Base-by-base conservation (phyloP, 495 filamentous ascomycete genomes). In the Podospora anserina region DNA sequence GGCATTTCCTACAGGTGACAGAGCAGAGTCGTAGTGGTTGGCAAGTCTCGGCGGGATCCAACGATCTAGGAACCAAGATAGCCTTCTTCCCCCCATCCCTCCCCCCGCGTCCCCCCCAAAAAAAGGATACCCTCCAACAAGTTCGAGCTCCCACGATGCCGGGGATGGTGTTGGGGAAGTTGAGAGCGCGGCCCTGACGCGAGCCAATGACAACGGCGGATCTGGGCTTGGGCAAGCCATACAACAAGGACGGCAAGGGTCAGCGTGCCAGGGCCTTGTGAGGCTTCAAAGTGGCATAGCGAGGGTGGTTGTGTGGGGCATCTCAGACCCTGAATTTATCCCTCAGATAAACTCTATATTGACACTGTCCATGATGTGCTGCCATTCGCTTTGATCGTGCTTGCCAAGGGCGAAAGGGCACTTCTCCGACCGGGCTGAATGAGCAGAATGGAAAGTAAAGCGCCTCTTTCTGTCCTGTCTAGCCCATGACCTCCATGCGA, bases 81-180 rank as follows among this genome's bases (percentile, higher is more conserved):
- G 39, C 39, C 39, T 23, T 23, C 23, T 23, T 23, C 30, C 30
- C 3, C 30, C 30, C 30, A 23, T 23, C 30, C 30, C 7, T 32
- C 30, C 7, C 30, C 20, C 20, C 20, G 20, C 20, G 20, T 1
- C 20, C 20, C 20, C 30, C 30, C 30, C 3, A 2, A 0, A 32
- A 32, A 39, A 11, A 39, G 34, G 39, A 18, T 49, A 49, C 39
- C 30, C 4, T 7, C 30, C 30, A 5, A 4, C 30, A 32, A 32
- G 30, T 49, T 49, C 39, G 23, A 23, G 5, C 15, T 3, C 39
- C 55, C 18, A 18, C n/a, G 7, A 18, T 7, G 4, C 4, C 23
- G 55, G 23, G n/a, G 55, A 58, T 58, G 55, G 55, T 58, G n/a
- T 3, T 58, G 55, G 55, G 55, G 55, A 58, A 58, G 55, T 26